Base-by-base conservation (phyloP, 2,329 filamentous ascomycete genomes). In the Fusarium sterilihyphosum region DNA sequence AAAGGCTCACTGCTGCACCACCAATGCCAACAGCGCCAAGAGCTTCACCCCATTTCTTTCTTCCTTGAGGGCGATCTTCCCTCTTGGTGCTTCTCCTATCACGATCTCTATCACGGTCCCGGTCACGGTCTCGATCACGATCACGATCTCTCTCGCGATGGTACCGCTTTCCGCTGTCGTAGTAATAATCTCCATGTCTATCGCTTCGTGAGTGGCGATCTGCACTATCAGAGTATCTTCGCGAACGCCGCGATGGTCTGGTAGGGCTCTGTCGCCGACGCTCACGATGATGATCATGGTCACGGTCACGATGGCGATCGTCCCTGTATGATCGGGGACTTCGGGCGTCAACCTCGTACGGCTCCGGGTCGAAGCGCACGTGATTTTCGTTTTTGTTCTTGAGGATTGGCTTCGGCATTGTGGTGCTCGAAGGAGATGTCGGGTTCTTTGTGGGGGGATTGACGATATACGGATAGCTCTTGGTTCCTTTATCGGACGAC, bases 321-420 rank as follows among this genome's bases (percentile, higher is more conserved):
- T 82, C 80, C 10, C 82, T 80, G 53, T 74, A 76, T 38, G 78
- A 80, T 16, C 75, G 77, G 31, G 78, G 67, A 47, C 75, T 78
- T 33, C 77, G 78, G 5, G 79, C 60, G 56, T 84, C 79, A 47
- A 89, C 78, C 78, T 89, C 83, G 62, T 85, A 79, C 22, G 85
- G 85, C 74, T 87, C 84, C 2, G 85, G 84, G 43, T 87, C 85
- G 67, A 89, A 89, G 8, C 86, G 85, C 10, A 91, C 88, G 52
- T 87, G 87, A 67, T 90, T 87, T 53, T 86, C 86, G 68, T 89
- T 89, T 74, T 85, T 87, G 78, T 91, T 91, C 82, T 91, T 91
- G 24, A 91, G 82, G n/a, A 91, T 91, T 10, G 88, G 86, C 75
- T 90, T 90, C 4, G 89, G 89, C 67, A 78, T 79, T 7, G 81